phyloP scores from a whole-genome alignment of 2,329 filamentous ascomycete species.

The Chaetomium sp. region DNA sequence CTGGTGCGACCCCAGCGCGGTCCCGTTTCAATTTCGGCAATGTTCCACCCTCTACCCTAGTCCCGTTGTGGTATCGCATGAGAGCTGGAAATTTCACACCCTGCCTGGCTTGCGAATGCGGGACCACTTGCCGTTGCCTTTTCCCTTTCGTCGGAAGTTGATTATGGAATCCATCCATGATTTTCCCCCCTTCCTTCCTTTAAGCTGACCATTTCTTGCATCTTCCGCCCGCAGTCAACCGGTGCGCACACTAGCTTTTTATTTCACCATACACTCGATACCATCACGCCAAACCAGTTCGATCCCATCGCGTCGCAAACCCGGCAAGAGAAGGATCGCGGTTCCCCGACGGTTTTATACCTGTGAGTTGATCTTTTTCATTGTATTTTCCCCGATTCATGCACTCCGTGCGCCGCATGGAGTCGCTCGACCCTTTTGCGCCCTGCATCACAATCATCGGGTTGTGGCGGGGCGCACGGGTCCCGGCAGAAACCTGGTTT shows the following conservation, averaged over 20 bases:
- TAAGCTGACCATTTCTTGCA: conserved; percentile 2
- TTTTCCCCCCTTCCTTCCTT: neutral
- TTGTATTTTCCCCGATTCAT: neutral
- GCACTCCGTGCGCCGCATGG: conserved; percentile 6
- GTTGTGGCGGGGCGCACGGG: conserved; percentile 8
- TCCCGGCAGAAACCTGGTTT: conserved; percentile 11
- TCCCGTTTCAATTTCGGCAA: conserved; percentile 36
- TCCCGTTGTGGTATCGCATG: conserved; percentile 33
- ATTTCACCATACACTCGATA: no score
- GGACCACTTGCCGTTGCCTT: conserved; percentile 14
- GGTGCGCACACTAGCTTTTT: no score
- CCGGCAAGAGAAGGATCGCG: neutral
- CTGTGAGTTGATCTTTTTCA: conserved; percentile 4
- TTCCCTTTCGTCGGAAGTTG: conserved; percentile 19
- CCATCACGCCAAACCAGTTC: neutral
- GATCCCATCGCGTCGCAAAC: neutral
- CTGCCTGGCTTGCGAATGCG: no score
- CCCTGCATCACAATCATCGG: neutral
- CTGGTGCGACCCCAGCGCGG: conserved; percentile 21
- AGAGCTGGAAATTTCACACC: conserved; percentile 26
- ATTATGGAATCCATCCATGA: conserved; percentile 13
- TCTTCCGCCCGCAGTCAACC: neutral
- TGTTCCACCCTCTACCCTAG: conserved; percentile 30
- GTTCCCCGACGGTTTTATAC: neutral
- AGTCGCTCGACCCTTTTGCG: neutral